phyloP scores from a whole-genome alignment of 2,329 filamentous ascomycete species.

The Pseudonectria foliicola region DNA sequence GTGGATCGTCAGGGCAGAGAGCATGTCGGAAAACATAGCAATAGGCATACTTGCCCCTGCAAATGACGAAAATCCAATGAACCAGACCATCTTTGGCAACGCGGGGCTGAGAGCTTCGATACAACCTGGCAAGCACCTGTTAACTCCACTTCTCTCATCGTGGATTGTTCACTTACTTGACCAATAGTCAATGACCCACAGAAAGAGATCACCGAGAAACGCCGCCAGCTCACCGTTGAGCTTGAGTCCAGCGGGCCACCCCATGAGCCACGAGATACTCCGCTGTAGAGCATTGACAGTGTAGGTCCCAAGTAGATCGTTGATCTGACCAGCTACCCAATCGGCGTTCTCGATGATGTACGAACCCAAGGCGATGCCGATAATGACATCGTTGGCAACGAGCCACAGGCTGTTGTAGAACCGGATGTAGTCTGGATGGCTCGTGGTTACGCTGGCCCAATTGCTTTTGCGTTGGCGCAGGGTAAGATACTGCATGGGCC shows the following conservation, averaged over 20 bases:
- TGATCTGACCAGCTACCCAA: slow-evolving; percentile 76
- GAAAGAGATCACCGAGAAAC: slow-evolving; percentile 91
- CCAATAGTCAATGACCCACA: slow-evolving; percentile 99
- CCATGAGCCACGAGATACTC: slow-evolving; percentile 94
- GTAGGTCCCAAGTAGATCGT: slow-evolving; percentile 67
- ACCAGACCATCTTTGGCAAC: slow-evolving; percentile 80
- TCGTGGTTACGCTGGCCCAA: slow-evolving; percentile 93
- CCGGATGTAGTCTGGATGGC: slow-evolving; percentile 94
- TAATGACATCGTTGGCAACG: slow-evolving; percentile 97
- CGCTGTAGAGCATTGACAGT: slow-evolving; percentile 81
- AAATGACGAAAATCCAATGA: slow-evolving; percentile 91
- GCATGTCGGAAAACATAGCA: slow-evolving; percentile 85
- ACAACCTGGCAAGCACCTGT: slow-evolving; percentile 46
- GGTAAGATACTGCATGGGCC: slow-evolving; percentile 94
- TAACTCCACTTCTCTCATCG: slow-evolving; percentile 7
- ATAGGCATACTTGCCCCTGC: slow-evolving; percentile 96
- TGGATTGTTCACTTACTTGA: slow-evolving; percentile 51
- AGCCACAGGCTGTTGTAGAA: slow-evolving; percentile 99
- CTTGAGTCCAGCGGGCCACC: slow-evolving; percentile 89
- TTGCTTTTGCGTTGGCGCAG: slow-evolving; percentile 82
- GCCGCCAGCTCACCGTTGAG: slow-evolving; percentile 86
- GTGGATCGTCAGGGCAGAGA: slow-evolving; percentile 86
- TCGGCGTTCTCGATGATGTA: slow-evolving; percentile 94
- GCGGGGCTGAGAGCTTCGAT: slow-evolving; percentile 71
- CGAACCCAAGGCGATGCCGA: slow-evolving; percentile 90